Conservation (phyloP, 805 yeast genomes). For the Metschnikowia matae region DNA sequence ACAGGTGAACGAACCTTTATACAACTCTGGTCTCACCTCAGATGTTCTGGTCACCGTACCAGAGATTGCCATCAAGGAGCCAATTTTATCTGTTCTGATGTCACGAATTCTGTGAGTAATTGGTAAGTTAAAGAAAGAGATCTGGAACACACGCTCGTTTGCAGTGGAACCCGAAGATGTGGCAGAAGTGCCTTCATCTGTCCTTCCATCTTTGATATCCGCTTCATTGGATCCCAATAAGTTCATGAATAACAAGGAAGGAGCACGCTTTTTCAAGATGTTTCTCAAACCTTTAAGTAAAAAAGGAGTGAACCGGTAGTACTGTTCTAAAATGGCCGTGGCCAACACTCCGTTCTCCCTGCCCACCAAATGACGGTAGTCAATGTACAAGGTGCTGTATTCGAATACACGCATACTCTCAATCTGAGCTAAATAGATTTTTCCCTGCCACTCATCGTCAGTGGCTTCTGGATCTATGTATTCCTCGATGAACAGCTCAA, state of each 20-base stretch:
- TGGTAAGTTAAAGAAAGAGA: slow-evolving; percentile 85
- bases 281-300: slow-evolving; percentile 69
- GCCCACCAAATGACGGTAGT: slow-evolving; percentile 70
- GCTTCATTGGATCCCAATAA: slow-evolving; percentile 37
- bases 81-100: slow-evolving; percentile 83
- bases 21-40: slow-evolving; percentile 93
- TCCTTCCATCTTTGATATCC: slow-evolving; percentile 31
- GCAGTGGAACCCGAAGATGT: slow-evolving; percentile 45
- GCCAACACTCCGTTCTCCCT: slow-evolving; percentile 86
- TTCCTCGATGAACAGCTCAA: slow-evolving; percentile 76
- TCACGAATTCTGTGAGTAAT: slow-evolving; percentile 82
- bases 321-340: slow-evolving; percentile 84
- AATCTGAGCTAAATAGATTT: slow-evolving; percentile 71
- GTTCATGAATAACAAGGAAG: slow-evolving; percentile 49
- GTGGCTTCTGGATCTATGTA: slow-evolving; percentile 43
- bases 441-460: slow-evolving; percentile 44
- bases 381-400: slow-evolving; percentile 73
- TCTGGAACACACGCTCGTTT: slow-evolving; percentile 76
- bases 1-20: slow-evolving; percentile 82
- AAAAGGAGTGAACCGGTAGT: slow-evolving; percentile 87
- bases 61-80: slow-evolving; percentile 74
- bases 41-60: slow-evolving; percentile 96
- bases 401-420: slow-evolving; percentile 76
- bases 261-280: slow-evolving; percentile 71
- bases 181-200: slow-evolving; percentile 29